Base-by-base conservation (phyloP, 2,329 filamentous ascomycete species). In the Cladophialophora carrionii region DNA sequence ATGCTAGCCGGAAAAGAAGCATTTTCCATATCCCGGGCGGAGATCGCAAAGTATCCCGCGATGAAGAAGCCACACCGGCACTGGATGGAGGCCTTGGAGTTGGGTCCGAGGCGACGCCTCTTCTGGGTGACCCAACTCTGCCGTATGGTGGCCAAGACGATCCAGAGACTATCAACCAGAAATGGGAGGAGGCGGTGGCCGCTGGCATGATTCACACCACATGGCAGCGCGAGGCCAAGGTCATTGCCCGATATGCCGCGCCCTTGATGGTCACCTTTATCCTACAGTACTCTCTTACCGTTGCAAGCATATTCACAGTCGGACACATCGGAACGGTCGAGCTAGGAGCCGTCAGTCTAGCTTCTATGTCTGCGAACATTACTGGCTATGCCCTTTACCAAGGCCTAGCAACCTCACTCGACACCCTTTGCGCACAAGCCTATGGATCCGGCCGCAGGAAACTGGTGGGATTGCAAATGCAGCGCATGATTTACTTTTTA, bases 341-440 rank as follows among this genome's bases (percentile, higher is more conserved):
- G 73, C 78, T 90, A 3, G 88, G 86, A 3, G 88, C 87, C 0
- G 86, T 90, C 43, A 87, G 84, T 73, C 77, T 90, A 68, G 88
- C 87, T 4, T 88, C 88, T 72, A 94, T 94, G 90, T 91, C 89
- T 1, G 88, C 88, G 31, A 91, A 87, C 69, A 93, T 95, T 71
- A 90, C 86, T 14, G 91, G 89, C 64, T 88, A 90, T 72, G 89
- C 89, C 0, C 87, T 91, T 17, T 90, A 91, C 74, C 90, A 92
- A 74, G 71, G 71, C 8, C 83, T 98, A 14, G 89, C 92, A 0
- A 98, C 94, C 4, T 91, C 89, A 69, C 82, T 98, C 43, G 94
- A 98, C 77, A 98, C 94, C 0, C 86, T 98, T 2, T 97, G 94
- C 76, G 87, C 94, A 0, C 94, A 98, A 77, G 94, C 95, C 0